Evolutionary conservation across 2,329 filamentous ascomycete genomes (phyloP).

Genomic region (Lojkania enalia): DNA sequence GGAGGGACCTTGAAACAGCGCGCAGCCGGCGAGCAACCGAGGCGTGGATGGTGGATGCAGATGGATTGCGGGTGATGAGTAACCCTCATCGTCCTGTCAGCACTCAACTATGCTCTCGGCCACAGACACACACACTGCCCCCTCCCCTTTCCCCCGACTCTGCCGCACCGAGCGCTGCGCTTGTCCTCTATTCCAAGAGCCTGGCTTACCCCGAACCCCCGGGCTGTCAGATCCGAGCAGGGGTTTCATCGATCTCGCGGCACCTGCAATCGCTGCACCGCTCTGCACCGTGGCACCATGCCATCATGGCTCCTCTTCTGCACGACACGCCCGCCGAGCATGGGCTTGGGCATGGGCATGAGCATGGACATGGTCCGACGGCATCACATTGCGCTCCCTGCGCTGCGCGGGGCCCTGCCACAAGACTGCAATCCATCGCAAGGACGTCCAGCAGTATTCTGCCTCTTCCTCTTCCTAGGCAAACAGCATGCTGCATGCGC

Average conservation of each 20-base stretch:
- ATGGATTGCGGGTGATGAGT: background rate
- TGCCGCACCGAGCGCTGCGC: slow-evolving; percentile 4
- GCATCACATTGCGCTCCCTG: background rate
- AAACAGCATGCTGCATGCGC: slow-evolving; percentile 14
- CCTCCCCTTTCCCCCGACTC: slow-evolving; percentile 9
- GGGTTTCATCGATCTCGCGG: slow-evolving; percentile 22
- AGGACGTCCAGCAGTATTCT: slow-evolving; percentile 5
- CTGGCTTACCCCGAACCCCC: slow-evolving; percentile 30
- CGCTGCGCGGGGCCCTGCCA: slow-evolving; percentile 12
- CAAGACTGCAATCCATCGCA: slow-evolving; percentile 16
- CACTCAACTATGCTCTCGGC: too few relatives aligned
- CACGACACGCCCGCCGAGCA: slow-evolving; percentile 23
- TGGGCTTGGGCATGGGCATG: slow-evolving; percentile 12
- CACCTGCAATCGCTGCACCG: too few relatives aligned
- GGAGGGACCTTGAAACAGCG: background rate
- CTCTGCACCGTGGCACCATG: too few relatives aligned
- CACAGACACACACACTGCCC: too few relatives aligned
- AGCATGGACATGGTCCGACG: background rate
- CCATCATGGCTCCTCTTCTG: slow-evolving; percentile 4
- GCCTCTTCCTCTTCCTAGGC: slow-evolving; percentile 10
- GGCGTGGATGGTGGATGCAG: too few relatives aligned
- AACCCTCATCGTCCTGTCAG: slow-evolving; percentile 18
- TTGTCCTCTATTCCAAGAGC: slow-evolving; percentile 26
- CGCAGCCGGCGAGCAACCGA: background rate
- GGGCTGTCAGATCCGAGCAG: slow-evolving; percentile 29